Evolutionary conservation across 2,329 filamentous ascomycete genomes (phyloP).

Genomic region (Cercospora sp.): DNA sequence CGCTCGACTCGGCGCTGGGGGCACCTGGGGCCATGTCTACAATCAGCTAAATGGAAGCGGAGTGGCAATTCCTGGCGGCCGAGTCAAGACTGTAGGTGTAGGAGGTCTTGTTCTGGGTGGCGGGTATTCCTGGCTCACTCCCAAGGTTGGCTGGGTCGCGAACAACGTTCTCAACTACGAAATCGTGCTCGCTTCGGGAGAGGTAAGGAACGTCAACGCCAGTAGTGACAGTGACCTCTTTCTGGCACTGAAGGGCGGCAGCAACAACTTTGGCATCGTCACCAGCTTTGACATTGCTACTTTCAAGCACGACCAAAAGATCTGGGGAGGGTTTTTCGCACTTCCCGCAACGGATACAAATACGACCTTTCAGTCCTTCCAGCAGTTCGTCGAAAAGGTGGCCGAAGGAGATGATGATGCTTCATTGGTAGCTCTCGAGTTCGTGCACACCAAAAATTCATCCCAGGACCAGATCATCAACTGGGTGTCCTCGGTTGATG

Average conservation of each 20-base stretch:
- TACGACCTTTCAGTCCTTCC: slow-evolving; percentile 2
- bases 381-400: slow-evolving; percentile 1
- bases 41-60: slow-evolving; percentile 38
- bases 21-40: slow-evolving; percentile 49
- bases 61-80: slow-evolving; percentile 18
- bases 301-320: slow-evolving; percentile 23
- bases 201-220: slow-evolving; percentile 31
- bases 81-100: slow-evolving; percentile 39
- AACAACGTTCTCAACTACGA: slow-evolving; percentile 36
- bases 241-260: slow-evolving; percentile 25
- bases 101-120: slow-evolving; percentile 49
- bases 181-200: slow-evolving; percentile 30
- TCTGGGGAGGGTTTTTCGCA: slow-evolving; percentile 28
- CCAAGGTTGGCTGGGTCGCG: slow-evolving; percentile 51
- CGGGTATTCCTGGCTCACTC: slow-evolving; percentile 53
- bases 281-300: slow-evolving; percentile 23
- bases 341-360: slow-evolving; percentile 15
- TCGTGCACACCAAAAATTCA: not conserved
- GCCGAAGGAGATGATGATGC: slow-evolving; percentile 1
- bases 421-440: slow-evolving; percentile 9
- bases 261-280: slow-evolving; percentile 31
- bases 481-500: slow-evolving; percentile 9
- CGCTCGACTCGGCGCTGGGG: slow-evolving; percentile 47
- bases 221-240: slow-evolving; percentile 27
- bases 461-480: not conserved